phyloP scores from a whole-genome alignment of 2,329 filamentous ascomycete species.

The Botryotinia convoluta region DNA sequence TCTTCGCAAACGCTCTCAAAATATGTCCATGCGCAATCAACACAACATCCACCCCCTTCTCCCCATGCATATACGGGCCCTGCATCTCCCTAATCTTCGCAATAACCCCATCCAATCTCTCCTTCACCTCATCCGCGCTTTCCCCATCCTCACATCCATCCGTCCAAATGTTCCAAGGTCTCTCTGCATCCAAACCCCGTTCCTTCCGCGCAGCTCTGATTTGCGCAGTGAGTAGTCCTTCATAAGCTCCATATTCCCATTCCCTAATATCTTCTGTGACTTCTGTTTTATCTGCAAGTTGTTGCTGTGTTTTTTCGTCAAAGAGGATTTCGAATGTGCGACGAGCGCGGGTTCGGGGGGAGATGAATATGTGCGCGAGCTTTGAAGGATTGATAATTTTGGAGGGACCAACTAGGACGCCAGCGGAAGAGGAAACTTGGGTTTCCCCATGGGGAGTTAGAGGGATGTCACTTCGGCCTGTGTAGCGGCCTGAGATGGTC shows the following conservation, averaged over 20 bases:
- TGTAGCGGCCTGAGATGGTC: conserved; percentile 48
- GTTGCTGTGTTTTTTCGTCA: conserved; percentile 30
- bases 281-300: conserved; percentile 35
- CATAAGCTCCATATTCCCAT: conserved; percentile 52
- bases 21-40: conserved; percentile 50
- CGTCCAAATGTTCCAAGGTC: conserved; percentile 51
- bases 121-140: conserved; percentile 47
- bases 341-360: conserved; percentile 47
- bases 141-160: conserved; percentile 52
- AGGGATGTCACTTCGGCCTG: conserved; percentile 43
- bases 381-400: conserved; percentile 49
- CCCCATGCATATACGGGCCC: conserved; percentile 44
- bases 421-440: conserved; percentile 45
- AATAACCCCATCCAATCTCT: conserved; percentile 50
- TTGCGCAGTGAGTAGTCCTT: conserved; percentile 46
- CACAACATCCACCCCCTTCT: conserved; percentile 48
- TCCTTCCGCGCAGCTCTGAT: conserved; percentile 42
- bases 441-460: conserved; percentile 42
- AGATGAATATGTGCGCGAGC: conserved; percentile 46
- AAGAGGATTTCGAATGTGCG: conserved; percentile 48
- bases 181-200: conserved; percentile 45
- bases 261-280: conserved; percentile 47
- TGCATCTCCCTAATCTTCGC: conserved; percentile 49
- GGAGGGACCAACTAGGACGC: conserved; percentile 44
- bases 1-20: conserved; percentile 52